Base-by-base conservation (phyloP, 2,329 filamentous ascomycete genomes). In the Didymella segeticola region DNA sequence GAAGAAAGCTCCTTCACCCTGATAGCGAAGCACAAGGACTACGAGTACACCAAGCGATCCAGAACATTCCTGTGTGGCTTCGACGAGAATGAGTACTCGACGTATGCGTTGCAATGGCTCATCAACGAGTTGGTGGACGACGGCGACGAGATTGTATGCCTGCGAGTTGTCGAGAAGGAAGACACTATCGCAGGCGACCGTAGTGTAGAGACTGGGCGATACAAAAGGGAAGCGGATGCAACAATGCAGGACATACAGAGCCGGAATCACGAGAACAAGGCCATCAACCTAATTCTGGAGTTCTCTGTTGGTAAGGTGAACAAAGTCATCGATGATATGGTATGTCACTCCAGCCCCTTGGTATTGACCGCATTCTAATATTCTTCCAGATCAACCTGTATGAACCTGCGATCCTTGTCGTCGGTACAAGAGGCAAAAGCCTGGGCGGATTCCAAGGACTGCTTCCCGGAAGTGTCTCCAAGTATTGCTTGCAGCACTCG, bases 401-500 rank as follows among this genome's bases (percentile, higher is more conserved):
- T 74, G 90, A 96, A 69, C 93, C 93, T 3, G 91, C 90, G 2
- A 93, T 96, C 78, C 83, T 97, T 19, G 89, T 97, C 23, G 93
- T 97, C 14, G 93, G 93, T 36, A 96, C 93, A 1, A 86, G 89
- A 64, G 93, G 93, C 38, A 85, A 91, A 48, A 93, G 89, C 30
- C 81, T 96, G 1, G 91, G 91, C 27, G 91, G 92, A 22, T 87
- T 96, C 52, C 92, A 96, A 71, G 90, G 91, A 41, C 80, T 96
- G 25, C 84, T 96, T 34, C 91, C 90, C 42, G 95, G 91, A 60
- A 95, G 90, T 0, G 93, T 96, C 37, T 96, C 91, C 22, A 96
- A 96, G 71, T 97, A 96, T 76, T 96, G 93, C 68, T 82, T 96
- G 11, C 93, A 97, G 71, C 93, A 96, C 72, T 96, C 90, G 1